Conservation (phyloP, 2,329 filamentous ascomycete genomes). For the Pseudopithomyces maydicus region DNA sequence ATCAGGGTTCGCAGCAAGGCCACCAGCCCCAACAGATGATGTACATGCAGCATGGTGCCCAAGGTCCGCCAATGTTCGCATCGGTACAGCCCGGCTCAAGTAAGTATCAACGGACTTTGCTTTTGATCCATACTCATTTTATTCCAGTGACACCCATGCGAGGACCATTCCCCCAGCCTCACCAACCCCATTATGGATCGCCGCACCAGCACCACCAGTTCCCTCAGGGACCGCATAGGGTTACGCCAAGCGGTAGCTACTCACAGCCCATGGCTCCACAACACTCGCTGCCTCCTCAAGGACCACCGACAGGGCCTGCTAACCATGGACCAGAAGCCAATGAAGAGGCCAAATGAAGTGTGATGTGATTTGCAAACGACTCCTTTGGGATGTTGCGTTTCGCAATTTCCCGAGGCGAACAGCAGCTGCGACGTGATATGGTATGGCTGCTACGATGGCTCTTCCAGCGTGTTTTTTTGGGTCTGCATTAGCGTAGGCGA, state of each 20-base stretch:
- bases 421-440: slow-evolving; percentile 12
- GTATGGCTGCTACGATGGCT: slow-evolving; percentile 15
- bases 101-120: slow-evolving; percentile 56
- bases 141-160: slow-evolving; percentile 46
- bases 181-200: slow-evolving; percentile 46
- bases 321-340: slow-evolving; percentile 39
- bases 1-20: slow-evolving; percentile 91
- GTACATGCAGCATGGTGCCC: slow-evolving; percentile 76
- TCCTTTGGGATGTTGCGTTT: slow-evolving; percentile 12
- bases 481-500: slow-evolving; percentile 40
- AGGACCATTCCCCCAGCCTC: slow-evolving; percentile 45
- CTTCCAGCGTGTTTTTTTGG: slow-evolving; percentile 26
- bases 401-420: slow-evolving; percentile 13
- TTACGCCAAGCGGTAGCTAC: slow-evolving; percentile 47
- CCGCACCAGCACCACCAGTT: slow-evolving; percentile 49
- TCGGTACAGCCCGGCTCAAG: slow-evolving; percentile 74
- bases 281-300: slow-evolving; percentile 45
- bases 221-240: slow-evolving; percentile 44
- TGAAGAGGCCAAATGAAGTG: slow-evolving; percentile 45
- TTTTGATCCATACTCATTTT: slow-evolving; percentile 14
- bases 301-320: slow-evolving; percentile 40
- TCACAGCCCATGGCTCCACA: slow-evolving; percentile 50
- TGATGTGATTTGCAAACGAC: background rate
- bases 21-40: slow-evolving; percentile 71
- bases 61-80: slow-evolving; percentile 74